A percentile compares a stretch with the other conserved stretches of the same genome.
These are phyloP conservation scores for Francoa sonchifolia DNA, from an alignment of 441 rosid species.

Conservation along the genomic window DNA sequence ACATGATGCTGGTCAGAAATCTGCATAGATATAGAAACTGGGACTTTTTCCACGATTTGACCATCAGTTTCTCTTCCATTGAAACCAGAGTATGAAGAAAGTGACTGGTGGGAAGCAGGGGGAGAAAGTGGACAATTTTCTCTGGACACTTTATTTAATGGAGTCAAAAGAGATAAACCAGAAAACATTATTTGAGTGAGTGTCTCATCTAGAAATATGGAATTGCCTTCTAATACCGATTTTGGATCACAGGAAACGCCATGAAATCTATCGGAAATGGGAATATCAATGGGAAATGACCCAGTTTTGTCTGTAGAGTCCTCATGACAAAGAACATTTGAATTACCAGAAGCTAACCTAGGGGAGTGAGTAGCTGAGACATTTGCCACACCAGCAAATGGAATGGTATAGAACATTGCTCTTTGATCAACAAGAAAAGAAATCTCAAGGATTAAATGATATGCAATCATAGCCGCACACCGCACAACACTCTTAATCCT, in stretches of 20 bases:
- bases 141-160: constrained; percentile 52
- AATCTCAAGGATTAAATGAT: constrained; percentile 84
- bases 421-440: constrained; percentile 78
- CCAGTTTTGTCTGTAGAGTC: constrained; percentile 19
- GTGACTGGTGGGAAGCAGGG: constrained; percentile 29
- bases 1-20: constrained; percentile 16
- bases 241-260: constrained; percentile 20
- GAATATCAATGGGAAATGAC: constrained; percentile 25
- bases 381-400: constrained; percentile 24
- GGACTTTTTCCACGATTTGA: constrained; percentile 25
- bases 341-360: constrained; percentile 19
- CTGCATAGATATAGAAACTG: constrained; percentile 27
- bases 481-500: constrained; percentile 76
- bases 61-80: constrained; percentile 21
- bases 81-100: constrained; percentile 54
- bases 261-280: constrained; percentile 34
- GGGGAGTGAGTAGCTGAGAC: constrained; percentile 18
- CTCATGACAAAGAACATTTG: constrained; percentile 17
- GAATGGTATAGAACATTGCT: constrained; percentile 68
- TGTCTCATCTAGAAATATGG: constrained; percentile 48
- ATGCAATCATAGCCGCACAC: constrained; percentile 54
- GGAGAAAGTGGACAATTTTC: constrained; percentile 30
- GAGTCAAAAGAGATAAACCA: constrained; percentile 66
- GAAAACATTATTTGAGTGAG: constrained; percentile 67
- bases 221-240: constrained; percentile 24